Evolutionary conservation across 352 stramenopile genomes (phyloP).

Genomic region (Peronospora destructor): DNA sequence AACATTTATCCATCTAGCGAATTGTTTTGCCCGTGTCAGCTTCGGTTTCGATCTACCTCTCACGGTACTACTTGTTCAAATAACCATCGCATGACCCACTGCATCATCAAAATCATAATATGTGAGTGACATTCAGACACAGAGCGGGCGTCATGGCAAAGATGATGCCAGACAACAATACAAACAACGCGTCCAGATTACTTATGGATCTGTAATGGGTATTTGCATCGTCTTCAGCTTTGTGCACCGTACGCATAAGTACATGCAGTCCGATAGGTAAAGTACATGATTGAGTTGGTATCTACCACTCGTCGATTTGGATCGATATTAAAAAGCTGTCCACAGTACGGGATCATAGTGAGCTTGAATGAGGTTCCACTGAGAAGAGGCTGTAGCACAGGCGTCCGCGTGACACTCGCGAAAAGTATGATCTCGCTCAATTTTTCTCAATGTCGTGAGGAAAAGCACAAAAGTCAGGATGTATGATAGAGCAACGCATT

Average conservation of each 20-base stretch:
- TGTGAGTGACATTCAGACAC: slow-evolving; percentile 22
- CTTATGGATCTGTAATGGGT: no score
- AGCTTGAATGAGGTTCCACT: slow-evolving; percentile 89
- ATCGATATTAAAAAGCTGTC: slow-evolving; percentile 17
- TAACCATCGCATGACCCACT: slow-evolving; percentile 26
- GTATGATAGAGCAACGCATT: slow-evolving; percentile 43
- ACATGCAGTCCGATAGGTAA: slow-evolving; percentile 33
- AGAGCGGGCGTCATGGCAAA: no score
- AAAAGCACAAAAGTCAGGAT: slow-evolving; percentile 57
- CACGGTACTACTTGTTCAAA: slow-evolving; percentile 40
- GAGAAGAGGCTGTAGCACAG: slow-evolving; percentile 89
- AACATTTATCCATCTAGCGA: slow-evolving; percentile 42
- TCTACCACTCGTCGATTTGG: slow-evolving; percentile 36
- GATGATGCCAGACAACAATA: no score
- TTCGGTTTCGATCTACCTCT: slow-evolving; percentile 28
- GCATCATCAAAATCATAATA: slow-evolving; percentile 43
- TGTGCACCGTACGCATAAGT: no score
- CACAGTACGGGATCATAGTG: slow-evolving; percentile 77
- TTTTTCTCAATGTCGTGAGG: slow-evolving; percentile 82
- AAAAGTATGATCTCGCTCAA: slow-evolving; percentile 88
- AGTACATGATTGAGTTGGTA: slow-evolving; percentile 33
- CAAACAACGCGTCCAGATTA: no score
- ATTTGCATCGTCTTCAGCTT: no score
- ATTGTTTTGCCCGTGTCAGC: slow-evolving; percentile 17
- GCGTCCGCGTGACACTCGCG: slow-evolving; percentile 78